Percentiles rank a stretch among this genome's conserved stretches.
Conservation (phyloP, 169 alveolate genomes). For the Blepharisma undulans region DNA sequence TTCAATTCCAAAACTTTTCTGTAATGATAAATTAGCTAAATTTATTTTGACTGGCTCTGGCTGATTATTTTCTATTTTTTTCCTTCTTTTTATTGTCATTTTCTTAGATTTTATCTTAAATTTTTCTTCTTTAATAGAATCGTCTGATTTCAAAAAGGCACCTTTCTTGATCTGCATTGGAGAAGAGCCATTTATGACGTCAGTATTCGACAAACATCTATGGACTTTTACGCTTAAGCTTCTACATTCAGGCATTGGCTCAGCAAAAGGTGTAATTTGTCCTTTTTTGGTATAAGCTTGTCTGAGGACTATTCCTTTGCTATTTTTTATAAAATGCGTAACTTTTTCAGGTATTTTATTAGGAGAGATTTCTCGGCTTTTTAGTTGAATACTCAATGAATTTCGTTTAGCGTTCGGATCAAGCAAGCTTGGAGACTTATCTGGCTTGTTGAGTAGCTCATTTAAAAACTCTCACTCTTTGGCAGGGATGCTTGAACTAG, state of each 20-base stretch:
- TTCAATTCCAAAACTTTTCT: background rate
- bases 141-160: background rate
- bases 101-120: background rate
- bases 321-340: background rate
- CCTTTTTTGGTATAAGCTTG: background rate
- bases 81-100: background rate
- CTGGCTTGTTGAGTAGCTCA: background rate
- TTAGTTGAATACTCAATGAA: background rate
- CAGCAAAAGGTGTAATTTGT: background rate
- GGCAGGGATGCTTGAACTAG: background rate
- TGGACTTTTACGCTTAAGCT: background rate
- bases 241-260: background rate
- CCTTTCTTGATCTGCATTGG: background rate
- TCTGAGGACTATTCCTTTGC: background rate
- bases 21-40: background rate
- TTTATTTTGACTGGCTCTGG: background rate
- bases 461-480: background rate
- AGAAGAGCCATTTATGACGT: constrained; percentile 21
- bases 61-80: background rate
- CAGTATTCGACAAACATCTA: constrained; percentile 2
- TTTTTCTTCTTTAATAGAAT: background rate
- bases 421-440: background rate
- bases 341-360: background rate
- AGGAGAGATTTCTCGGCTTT: background rate
- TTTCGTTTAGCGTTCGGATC: background rate